phyloP scores from a whole-genome alignment of 176 grass and related monocot genomes.

The Carex cristatella region DNA sequence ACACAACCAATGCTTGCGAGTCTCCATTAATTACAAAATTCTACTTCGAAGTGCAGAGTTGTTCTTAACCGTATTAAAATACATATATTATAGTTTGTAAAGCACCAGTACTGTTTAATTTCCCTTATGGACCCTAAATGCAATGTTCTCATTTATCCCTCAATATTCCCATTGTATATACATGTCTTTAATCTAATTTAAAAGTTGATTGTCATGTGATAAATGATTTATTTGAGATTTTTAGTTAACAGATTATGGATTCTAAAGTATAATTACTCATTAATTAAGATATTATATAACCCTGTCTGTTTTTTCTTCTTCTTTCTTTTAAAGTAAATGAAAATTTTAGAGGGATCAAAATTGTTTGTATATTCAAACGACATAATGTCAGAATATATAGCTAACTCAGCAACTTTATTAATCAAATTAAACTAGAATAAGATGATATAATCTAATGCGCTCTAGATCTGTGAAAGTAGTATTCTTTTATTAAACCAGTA shows the following conservation, averaged over 20 bases:
- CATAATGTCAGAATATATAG: background rate
- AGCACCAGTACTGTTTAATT: background rate
- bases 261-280: background rate
- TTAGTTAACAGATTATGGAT: background rate
- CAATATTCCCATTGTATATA: background rate
- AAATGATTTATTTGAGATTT: background rate
- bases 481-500: background rate
- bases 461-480: constrained; percentile 1
- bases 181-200: background rate
- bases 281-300: background rate
- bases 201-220: background rate
- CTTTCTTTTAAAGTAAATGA: background rate
- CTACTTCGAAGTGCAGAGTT: background rate
- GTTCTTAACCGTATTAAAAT: background rate
- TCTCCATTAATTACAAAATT: background rate
- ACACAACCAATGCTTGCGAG: constrained; percentile 2
- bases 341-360: background rate
- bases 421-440: background rate
- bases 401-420: background rate
- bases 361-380: background rate
- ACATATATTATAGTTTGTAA: background rate
- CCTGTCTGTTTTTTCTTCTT: background rate
- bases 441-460: background rate
- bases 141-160: background rate
- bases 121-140: background rate